These are phyloP conservation scores for Fusarium sp. DNA, from an alignment of 2,329 filamentous ascomycete species.

Conservation along the genomic window DNA sequence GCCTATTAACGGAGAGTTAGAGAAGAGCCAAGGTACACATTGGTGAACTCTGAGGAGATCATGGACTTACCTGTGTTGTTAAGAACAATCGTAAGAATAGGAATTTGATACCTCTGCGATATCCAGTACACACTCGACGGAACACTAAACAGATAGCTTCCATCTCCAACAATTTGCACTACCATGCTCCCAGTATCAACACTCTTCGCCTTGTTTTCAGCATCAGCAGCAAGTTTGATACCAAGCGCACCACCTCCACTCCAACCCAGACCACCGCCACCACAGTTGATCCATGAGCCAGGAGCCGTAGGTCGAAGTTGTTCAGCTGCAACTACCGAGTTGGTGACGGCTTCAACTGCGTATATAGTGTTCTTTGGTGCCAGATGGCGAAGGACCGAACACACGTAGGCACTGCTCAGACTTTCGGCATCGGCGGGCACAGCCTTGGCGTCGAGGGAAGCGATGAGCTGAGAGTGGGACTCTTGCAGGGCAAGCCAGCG, in stretches of 20 bases:
- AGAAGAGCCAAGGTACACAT: not conserved
- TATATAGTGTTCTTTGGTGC: conserved; percentile 1
- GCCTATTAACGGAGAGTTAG: not conserved
- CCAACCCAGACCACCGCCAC: conserved; percentile 27
- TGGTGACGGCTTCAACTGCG: conserved; percentile 26
- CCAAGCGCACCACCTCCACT: conserved; percentile 23
- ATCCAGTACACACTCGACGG: conserved; percentile 37
- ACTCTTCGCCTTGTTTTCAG: not conserved
- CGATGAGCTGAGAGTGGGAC: not conserved
- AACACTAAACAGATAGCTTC: conserved; percentile 31
- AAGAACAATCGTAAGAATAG: conserved; percentile 16
- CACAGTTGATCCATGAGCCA: conserved; percentile 28
- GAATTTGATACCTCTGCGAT: conserved; percentile 11
- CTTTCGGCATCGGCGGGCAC: not conserved
- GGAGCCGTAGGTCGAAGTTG: conserved; percentile 16
- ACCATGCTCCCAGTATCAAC: not conserved
- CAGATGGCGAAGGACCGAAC: not conserved
- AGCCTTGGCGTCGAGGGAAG: not conserved
- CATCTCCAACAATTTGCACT: conserved; percentile 24
- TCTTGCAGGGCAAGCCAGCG: accelerated
- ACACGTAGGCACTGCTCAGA: conserved; percentile 13
- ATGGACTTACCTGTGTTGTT: conserved; percentile 18
- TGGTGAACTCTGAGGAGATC: no score
- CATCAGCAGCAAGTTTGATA: conserved; percentile 19
- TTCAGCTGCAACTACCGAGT: conserved; percentile 2